Evolutionary conservation across 257 asterid genomes (phyloP).

Genomic region (Voacanga thouarsii): DNA sequence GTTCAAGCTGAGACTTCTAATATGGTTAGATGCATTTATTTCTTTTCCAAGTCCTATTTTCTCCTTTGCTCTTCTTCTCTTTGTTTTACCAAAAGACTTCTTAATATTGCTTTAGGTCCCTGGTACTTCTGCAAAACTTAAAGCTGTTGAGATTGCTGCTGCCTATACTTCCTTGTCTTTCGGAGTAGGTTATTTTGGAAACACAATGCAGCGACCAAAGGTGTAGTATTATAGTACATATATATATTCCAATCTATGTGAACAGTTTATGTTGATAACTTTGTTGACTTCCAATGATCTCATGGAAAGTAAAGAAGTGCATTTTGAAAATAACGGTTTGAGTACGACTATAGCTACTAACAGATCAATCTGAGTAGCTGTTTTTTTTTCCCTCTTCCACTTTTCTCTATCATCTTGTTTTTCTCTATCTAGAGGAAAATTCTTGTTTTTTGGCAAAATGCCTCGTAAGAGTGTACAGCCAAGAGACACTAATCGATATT

Average conservation of each 20-base stretch:
- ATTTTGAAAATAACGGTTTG: background rate
- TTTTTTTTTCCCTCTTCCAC: background rate
- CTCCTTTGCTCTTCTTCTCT: background rate
- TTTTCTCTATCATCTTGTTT: no score
- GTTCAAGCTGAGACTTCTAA: conserved; percentile 66
- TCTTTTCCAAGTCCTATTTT: background rate
- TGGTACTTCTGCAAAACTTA: conserved; percentile 33
- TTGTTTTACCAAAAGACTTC: background rate
- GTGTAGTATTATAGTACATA: conserved; percentile 25
- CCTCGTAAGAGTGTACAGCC: background rate
- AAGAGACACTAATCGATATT: background rate
- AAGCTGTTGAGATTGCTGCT: conserved; percentile 82
- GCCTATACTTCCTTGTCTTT: conserved; percentile 75
- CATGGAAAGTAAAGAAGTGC: background rate
- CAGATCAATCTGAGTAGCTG: background rate
- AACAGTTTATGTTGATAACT: background rate
- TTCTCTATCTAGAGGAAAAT: background rate
- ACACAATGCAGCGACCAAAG: conserved; percentile 83
- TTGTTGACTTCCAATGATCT: background rate
- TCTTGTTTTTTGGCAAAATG: background rate
- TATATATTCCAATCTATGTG: background rate
- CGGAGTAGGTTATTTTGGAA: conserved; percentile 90
- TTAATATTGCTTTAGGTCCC: conserved; percentile 39
- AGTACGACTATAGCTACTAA: background rate
- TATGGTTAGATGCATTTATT: background rate